These are phyloP conservation scores for Mortierella sp. DNA, from an alignment of 371 early-diverging fungal genomes.

Conservation along the genomic window DNA sequence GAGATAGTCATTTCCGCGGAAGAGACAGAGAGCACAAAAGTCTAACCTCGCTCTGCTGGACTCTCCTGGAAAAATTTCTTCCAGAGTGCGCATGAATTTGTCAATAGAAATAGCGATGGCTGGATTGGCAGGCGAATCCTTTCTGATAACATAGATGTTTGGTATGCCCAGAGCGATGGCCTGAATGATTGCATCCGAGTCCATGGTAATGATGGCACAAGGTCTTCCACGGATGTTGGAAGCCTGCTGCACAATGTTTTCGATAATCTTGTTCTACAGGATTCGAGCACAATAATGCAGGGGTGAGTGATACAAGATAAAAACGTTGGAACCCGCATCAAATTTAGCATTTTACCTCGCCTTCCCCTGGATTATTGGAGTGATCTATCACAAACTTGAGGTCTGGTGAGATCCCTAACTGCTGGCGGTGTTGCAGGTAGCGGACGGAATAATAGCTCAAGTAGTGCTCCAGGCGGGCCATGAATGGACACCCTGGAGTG, in stretches of 20 bases:
- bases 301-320: background rate
- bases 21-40: slow-evolving; percentile 47
- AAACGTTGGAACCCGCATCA: background rate
- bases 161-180: slow-evolving; percentile 49
- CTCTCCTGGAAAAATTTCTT: slow-evolving; percentile 40
- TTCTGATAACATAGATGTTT: slow-evolving; percentile 46
- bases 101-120: slow-evolving; percentile 37
- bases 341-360: slow-evolving; percentile 34
- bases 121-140: slow-evolving; percentile 20
- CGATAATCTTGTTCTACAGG: slow-evolving; percentile 50
- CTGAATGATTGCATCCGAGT: slow-evolving; percentile 52
- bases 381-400: slow-evolving; percentile 57
- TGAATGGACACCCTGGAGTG: slow-evolving; percentile 57
- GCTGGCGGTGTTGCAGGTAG: slow-evolving; percentile 44
- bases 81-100: slow-evolving; percentile 31
- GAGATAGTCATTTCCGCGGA: slow-evolving; percentile 56
- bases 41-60: slow-evolving; percentile 38
- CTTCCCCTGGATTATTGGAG: slow-evolving; percentile 55
- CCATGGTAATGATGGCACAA: slow-evolving; percentile 54
- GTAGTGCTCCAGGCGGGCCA: slow-evolving; percentile 51
- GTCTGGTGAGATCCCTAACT: slow-evolving; percentile 36
- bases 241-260: slow-evolving; percentile 49
- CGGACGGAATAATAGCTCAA: slow-evolving; percentile 52
- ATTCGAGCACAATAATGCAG: background rate
- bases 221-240: slow-evolving; percentile 46